These are phyloP conservation scores for Glycine tomentella DNA, from an alignment of 306 rosid species.

Conservation along the genomic window DNA sequence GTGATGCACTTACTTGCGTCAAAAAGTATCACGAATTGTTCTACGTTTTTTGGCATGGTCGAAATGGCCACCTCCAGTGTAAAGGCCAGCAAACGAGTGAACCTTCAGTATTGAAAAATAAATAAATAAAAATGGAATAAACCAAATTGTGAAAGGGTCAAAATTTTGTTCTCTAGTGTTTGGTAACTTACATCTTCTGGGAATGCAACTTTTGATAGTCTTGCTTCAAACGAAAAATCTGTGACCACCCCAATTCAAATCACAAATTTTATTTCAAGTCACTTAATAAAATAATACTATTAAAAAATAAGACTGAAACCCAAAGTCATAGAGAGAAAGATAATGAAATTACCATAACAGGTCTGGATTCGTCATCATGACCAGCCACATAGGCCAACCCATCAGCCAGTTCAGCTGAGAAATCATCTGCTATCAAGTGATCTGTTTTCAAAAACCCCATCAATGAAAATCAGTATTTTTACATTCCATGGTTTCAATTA, in stretches of 20 bases:
- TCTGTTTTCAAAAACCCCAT: constrained; percentile 54
- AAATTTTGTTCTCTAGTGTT: constrained; percentile 31
- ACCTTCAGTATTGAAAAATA: constrained; percentile 53
- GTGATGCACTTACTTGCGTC: constrained; percentile 84
- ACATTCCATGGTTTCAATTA: neutral
- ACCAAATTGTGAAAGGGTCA: neutral
- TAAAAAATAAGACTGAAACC: neutral
- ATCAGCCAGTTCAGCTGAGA: constrained; percentile 93
- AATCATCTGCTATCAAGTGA: constrained; percentile 90
- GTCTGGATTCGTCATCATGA: constrained; percentile 90
- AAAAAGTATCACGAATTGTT: constrained; percentile 83
- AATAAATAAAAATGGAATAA: neutral
- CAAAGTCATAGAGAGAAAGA: neutral
- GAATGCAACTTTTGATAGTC: constrained; percentile 92
- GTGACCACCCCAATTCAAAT: constrained; percentile 42
- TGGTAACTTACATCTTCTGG: constrained; percentile 80
- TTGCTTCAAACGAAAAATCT: constrained; percentile 95
- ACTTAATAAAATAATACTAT: neutral
- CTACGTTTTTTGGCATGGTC: constrained; percentile 84
- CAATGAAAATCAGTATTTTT: neutral
- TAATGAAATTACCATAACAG: constrained; percentile 71
- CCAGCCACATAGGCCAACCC: constrained; percentile 94
- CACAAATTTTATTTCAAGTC: constrained; percentile 6
- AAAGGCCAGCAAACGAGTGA: constrained; percentile 83
- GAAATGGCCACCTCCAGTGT: constrained; percentile 92